Percentiles rank a stretch among this genome's conserved stretches.
phyloP scores from a whole-genome alignment of 208 protist species.

The Plasmodiophora brassicae region DNA sequence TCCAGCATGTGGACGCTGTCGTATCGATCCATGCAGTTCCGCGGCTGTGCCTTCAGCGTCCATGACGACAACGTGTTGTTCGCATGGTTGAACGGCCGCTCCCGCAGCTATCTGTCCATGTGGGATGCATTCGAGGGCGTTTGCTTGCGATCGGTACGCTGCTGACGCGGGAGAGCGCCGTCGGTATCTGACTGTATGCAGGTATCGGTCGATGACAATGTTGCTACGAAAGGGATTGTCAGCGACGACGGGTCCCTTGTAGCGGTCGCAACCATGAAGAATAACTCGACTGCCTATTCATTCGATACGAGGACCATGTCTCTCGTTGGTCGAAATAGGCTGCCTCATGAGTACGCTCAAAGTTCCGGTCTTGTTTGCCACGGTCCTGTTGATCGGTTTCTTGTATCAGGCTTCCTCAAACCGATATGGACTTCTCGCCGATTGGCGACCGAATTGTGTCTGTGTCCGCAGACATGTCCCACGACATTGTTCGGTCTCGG shows the following conservation, averaged over 20 bases:
- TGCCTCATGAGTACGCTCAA: neutral
- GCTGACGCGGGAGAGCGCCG: neutral
- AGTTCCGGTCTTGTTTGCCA: neutral
- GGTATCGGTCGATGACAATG: neutral
- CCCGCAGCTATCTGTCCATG: neutral
- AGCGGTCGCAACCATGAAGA: conserved; percentile 5
- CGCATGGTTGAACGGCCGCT: neutral
- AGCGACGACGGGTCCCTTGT: neutral
- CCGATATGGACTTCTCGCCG: neutral
- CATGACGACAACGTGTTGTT: neutral
- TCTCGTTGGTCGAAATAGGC: neutral
- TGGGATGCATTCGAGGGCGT: neutral
- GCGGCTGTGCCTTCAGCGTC: neutral
- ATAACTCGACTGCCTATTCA: neutral
- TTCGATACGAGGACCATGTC: neutral
- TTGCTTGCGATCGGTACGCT: neutral
- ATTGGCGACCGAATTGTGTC: neutral
- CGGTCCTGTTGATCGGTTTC: neutral
- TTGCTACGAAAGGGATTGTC: neutral
- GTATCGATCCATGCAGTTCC: neutral
- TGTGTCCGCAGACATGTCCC: neutral
- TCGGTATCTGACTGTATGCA: neutral
- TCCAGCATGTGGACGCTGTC: neutral
- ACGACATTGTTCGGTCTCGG: neutral
- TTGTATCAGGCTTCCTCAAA: neutral